Percentiles rank a stretch among this genome's conserved stretches.
Evolutionary conservation across 495 filamentous ascomycete genomes (phyloP).

Genomic region (Talaromyces liani): DNA sequence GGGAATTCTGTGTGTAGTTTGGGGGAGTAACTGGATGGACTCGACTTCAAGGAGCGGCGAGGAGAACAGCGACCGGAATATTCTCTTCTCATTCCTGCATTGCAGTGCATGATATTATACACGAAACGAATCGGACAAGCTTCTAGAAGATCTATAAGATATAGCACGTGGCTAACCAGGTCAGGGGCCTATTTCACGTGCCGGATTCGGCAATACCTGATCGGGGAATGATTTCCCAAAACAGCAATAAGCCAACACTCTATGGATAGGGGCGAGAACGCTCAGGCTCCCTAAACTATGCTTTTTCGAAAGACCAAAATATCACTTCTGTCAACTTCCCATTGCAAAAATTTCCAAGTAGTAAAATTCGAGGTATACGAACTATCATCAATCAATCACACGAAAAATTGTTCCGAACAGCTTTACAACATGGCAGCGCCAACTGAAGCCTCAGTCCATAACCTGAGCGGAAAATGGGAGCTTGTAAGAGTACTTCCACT

Average conservation of each 20-base stretch:
- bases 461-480: background rate
- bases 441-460: background rate
- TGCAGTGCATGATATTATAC: background rate
- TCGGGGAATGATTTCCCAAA: background rate
- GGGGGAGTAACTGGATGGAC: background rate
- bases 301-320: background rate
- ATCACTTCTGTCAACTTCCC: background rate
- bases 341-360: background rate
- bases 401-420: background rate
- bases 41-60: too few relatives aligned
- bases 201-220: background rate
- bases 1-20: background rate
- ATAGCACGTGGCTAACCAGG: background rate
- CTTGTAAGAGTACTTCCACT: background rate
- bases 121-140: background rate
- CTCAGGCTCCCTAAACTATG: background rate
- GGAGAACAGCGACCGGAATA: too few relatives aligned
- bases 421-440: background rate
- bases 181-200: background rate
- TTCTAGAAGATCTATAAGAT: background rate
- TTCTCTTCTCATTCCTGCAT: background rate
- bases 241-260: background rate
- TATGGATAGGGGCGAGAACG: background rate
- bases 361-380: background rate
- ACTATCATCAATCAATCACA: background rate